These are phyloP conservation scores for Cryphonectria naterciae DNA, from an alignment of 2,329 filamentous ascomycete species.

Conservation along the genomic window DNA sequence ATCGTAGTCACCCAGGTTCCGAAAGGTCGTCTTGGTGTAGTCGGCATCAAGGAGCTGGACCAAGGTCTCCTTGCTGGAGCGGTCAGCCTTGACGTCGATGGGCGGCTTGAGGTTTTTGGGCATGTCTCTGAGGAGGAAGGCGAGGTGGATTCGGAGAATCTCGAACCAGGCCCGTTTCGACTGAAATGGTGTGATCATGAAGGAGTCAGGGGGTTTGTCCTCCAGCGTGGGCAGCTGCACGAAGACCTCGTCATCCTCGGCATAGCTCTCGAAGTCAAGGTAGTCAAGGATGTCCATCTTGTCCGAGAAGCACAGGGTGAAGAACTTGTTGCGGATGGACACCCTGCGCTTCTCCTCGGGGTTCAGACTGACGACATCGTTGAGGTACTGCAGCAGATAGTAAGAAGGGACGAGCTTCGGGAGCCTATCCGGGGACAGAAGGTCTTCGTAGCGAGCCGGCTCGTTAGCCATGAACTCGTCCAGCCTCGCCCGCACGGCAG, in stretches of 20 bases:
- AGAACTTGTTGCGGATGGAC: constrained; percentile 29
- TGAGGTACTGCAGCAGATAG: constrained; percentile 28
- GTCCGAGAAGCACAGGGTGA: constrained; percentile 24
- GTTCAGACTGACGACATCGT: constrained; percentile 21
- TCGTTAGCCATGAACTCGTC: constrained; percentile 45
- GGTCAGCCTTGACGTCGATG: constrained; percentile 18
- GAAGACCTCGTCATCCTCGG: constrained; percentile 20
- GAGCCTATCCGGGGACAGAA: constrained; percentile 37
- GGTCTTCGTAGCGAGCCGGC: constrained; percentile 51
- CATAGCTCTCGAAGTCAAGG: constrained; percentile 20
- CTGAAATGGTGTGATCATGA: neutral
- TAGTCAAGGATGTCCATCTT: constrained; percentile 19
- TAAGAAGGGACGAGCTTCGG: constrained; percentile 25
- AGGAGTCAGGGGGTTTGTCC: neutral
- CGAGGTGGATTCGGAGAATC: constrained; percentile 24
- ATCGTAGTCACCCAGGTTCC: constrained; percentile 21
- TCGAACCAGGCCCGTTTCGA: constrained; percentile 28
- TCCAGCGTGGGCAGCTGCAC: constrained; percentile 22
- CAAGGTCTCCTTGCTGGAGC: constrained; percentile 16
- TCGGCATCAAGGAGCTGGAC: constrained; percentile 17
- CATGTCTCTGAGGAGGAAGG: constrained; percentile 24
- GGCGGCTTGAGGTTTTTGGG: constrained; percentile 12
- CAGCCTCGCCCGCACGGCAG: constrained; percentile 48
- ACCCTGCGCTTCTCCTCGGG: constrained; percentile 22
- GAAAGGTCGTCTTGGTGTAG: constrained; percentile 22